Base-by-base conservation (phyloP, 2,329 filamentous ascomycete species). In the Penicillium sp. region DNA sequence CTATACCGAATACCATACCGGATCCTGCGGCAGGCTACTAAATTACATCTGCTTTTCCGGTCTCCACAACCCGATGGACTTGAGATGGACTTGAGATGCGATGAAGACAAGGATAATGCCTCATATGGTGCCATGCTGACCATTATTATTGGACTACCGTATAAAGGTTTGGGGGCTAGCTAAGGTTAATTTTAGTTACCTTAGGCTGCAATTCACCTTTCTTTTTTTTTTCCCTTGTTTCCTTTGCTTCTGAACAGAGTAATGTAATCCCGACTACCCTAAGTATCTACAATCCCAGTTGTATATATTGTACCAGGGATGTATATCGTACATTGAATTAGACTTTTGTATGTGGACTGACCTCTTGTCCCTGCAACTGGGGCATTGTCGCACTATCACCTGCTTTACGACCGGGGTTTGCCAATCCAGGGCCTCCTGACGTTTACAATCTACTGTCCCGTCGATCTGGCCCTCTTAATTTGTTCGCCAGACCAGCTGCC, bases 21-120 rank as follows among this genome's bases (percentile, higher is more conserved):
- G 31, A 33, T 33, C 13, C 49, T 36, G 43, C 34, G 50, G 52
- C 57, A 54, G 55, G 53, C 44, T 54, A 48, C 23, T 23, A 23
- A 23, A 23, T 50, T 52, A 50, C 47, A 40, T 58, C 57, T 59
- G 57, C 56, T 23, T 50, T 48, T 50, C 51, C 41, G 31, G 47
- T 58, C 53, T 60, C 63, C 63, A 65, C 62, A 58, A 50, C 33
- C 48, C 56, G 60, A 62, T 62, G 51, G 55, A 60, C 55, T 57
- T 58, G 47, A 55, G 45, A 52, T 57, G 55, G 23, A 60, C 55
- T 57, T 58, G 47, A 55, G 45, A 52, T 57, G 55, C 46, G 58
- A 41, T 53, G 16, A 49, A 51, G 53, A 59, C 51, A 46, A 58
- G 55, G 40, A 45, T n/a, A 27, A 53, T 44, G 50, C 45, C 44